Evolutionary conservation across 768 basidiomycete species (phyloP), one percentile per base, ranked within the genome.

Genomic region (Kwoniella mangroviensis): DNA sequence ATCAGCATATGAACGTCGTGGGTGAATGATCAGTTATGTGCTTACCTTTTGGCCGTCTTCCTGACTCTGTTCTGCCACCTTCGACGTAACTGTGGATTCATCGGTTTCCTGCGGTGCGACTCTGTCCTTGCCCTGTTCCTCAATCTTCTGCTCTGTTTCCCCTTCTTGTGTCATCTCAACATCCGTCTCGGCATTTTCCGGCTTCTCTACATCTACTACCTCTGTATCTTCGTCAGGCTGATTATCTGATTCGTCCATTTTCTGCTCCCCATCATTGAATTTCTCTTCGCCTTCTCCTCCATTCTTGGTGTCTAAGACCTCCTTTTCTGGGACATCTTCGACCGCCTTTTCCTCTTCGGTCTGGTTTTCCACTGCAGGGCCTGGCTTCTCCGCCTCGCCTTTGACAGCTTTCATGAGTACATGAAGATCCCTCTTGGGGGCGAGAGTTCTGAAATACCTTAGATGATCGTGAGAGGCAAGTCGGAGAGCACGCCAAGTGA

Each of bases 401-500:
- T 72, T 72, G 63, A 78, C 68, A 9, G 68, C 58, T 41, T 67
- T 68, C 41, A 71, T 63, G 22, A 78, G 53, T 0, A 70, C 51
- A 49, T 73, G 67, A 9, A 75, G 17, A 68, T 78, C 71, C 17
- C 77, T 63, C 41, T 70, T 70, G 17, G 66, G 52, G 1, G 59
- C 68, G 15, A 74, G 60, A 4, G 72, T 57, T 9, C 26, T 42
- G 63, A 79, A 79, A 49, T 63, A 71, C 9, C 70, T 62, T 4
- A 79, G 42, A 34, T 75, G 63, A 24, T 70, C 66, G n/a, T 72
- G 75, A 3, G 73, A 66, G 1, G 75, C 69, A 43, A 73, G 40
- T 24, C 77, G 69, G 10, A 76, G 49, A 7, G 67, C 75, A 60
- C 77, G 71, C 77, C 77, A 79, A 15, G 73, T 73, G 13, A 73